These are phyloP conservation scores for Oryza punctata DNA, from an alignment of 176 grass and related monocot genomes.

Conservation along the genomic window DNA sequence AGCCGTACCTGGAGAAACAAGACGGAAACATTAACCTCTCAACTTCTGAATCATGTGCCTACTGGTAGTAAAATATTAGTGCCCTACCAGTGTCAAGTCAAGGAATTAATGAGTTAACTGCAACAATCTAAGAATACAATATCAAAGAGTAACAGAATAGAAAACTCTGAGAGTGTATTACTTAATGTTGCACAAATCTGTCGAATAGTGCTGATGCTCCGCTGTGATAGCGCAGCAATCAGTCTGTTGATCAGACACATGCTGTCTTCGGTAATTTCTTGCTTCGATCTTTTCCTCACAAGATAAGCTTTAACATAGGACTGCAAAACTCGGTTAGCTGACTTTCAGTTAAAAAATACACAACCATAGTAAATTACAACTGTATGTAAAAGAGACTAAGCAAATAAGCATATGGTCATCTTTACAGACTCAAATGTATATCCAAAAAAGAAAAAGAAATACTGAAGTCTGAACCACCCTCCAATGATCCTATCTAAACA, in stretches of 20 bases:
- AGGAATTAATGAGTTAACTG: not conserved
- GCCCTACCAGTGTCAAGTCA: not conserved
- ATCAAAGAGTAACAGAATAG: not conserved
- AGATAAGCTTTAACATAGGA: conserved; percentile 58
- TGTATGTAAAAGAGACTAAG: not conserved
- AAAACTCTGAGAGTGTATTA: conserved; percentile 41
- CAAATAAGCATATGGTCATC: not conserved
- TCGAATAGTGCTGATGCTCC: conserved; percentile 52
- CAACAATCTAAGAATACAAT: not conserved
- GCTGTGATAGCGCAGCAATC: conserved; percentile 49
- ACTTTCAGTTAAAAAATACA: conserved; percentile 18
- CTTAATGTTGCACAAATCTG: conserved; percentile 61
- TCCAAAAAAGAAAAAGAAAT: not conserved
- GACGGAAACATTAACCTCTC: conserved; percentile 13
- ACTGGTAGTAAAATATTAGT: not conserved
- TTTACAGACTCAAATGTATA: not conserved
- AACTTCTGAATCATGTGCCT: not conserved
- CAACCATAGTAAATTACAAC: not conserved
- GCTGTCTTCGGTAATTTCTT: conserved; percentile 45
- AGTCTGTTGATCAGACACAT: conserved; percentile 60
- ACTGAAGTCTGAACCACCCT: not conserved
- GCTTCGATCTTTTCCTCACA: conserved; percentile 52
- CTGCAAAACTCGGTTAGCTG: conserved; percentile 41
- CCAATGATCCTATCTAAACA: not conserved
- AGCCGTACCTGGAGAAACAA: conserved; percentile 46